Evolutionary conservation across 164 flowering plant genomes (phyloP), one percentile per base, ranked within the genome.

Genomic region (Stephania yunnanensis): DNA sequence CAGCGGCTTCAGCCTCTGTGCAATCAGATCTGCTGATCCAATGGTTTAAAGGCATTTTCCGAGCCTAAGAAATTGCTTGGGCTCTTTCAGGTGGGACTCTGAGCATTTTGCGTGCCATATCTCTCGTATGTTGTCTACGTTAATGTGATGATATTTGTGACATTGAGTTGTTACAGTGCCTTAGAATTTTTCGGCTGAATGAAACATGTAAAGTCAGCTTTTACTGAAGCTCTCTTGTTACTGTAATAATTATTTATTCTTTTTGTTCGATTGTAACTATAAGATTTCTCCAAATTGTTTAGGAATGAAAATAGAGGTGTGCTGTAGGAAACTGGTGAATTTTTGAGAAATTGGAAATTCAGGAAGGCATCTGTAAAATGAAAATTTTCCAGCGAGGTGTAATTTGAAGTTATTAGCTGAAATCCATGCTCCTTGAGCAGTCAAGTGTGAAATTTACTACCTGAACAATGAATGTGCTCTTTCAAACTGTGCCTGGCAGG

Each of bases 1-100:
- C 42, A 71, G 22, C 30, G 25, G 5, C 66, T 66, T 31, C 74
- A 72, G 25, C 67, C n/a, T 72, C 48, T 31, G 36, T 58, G n/a
- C 74, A 72, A 29, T 17, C 36, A 48, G 46, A 53, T 72, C 65
- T 1, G 17, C 46, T 15, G 7, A 53, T 31, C 10, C 44, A 11
- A 15, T 66, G 17, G 69, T 22, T 29, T 15, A 66, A 25, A 30
- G 30, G 42, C 44, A 66, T 10, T 25, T 1, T 29, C 10, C 17
- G 30, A 25, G 69, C 69, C 69, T 63, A 20, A 19, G 20, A 61
- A 61, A 61, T 10, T 7, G 29, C 66, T 61, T 17, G 25, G 9
- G 66, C 25, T 61, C 25, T 61, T 61, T 61, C 66, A 3, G 66
- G 22, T 61, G 65, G 65, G 65, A 58, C 65, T 10, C 1, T 19